Conservation (phyloP, 192 early-diverging fungal genomes). For the Backusella sp. region DNA sequence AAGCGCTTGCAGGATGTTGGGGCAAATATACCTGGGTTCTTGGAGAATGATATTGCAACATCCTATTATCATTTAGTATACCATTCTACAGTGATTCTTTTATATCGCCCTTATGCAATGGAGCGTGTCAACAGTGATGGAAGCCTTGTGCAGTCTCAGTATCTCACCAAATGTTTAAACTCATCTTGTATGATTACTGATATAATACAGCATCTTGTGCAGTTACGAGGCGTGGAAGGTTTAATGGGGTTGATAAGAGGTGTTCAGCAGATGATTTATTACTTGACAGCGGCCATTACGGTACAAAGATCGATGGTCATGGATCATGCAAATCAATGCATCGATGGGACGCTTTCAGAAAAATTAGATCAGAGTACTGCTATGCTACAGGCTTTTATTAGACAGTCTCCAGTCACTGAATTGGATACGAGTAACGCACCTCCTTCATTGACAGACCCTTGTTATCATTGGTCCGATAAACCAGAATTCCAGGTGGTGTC, state of each 20-base stretch:
- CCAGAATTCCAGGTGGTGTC: neutral
- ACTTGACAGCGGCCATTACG: conserved; percentile 23
- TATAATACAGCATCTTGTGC: conserved; percentile 1
- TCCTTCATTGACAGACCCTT: neutral
- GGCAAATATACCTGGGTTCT: neutral
- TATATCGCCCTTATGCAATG: conserved; percentile 24
- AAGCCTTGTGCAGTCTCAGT: neutral
- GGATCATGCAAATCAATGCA: neutral
- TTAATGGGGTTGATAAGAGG: conserved; percentile 17
- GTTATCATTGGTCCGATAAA: conserved; percentile 1
- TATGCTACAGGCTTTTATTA: neutral
- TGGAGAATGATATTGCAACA: neutral
- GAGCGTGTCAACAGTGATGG: neutral
- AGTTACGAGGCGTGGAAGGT: neutral
- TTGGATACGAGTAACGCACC: neutral
- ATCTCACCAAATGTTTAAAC: conserved; percentile 4
- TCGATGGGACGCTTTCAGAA: neutral
- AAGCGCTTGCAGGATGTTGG: neutral
- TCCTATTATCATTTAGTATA: conserved; percentile 18
- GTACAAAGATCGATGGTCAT: conserved; percentile 5
- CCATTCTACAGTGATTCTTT: conserved; percentile 20
- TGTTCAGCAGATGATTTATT: conserved; percentile 33
- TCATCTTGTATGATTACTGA: conserved; percentile 25
- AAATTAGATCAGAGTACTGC: neutral
- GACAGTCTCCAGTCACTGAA: conserved; percentile 10